Evolutionary conservation across 768 basidiomycete species (phyloP).

Genomic region (Holtermanniella nyarrowii): DNA sequence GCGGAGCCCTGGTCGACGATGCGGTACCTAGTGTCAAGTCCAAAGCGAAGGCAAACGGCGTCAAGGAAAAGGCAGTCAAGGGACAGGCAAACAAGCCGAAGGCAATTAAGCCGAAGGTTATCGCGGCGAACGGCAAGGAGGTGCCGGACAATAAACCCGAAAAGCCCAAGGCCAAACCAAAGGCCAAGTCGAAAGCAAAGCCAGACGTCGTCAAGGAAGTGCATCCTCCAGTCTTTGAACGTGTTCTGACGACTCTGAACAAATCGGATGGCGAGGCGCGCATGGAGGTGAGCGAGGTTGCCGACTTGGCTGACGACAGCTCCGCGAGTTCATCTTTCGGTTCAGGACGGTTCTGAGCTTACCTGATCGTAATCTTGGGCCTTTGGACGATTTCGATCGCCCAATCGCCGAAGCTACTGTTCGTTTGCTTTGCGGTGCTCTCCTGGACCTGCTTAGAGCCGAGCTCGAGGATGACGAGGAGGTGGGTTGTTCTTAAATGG

Average conservation of each 20-base stretch:
- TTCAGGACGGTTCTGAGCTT: slow-evolving; percentile 14
- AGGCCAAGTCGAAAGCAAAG: slow-evolving; percentile 1
- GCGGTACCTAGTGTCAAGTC: not conserved
- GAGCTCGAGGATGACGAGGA: slow-evolving; percentile 10
- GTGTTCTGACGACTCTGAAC: slow-evolving; percentile 17
- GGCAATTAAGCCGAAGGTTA: not conserved
- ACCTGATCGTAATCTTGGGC: slow-evolving; percentile 16
- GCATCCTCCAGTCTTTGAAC: slow-evolving; percentile 22
- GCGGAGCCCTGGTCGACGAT: not conserved
- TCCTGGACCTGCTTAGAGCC: slow-evolving; percentile 23
- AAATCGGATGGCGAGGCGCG: slow-evolving; percentile 20
- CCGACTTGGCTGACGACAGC: slow-evolving; percentile 7
- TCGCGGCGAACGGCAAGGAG: not conserved
- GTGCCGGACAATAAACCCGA: not conserved
- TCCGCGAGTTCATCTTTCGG: slow-evolving; percentile 25
- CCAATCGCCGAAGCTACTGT: slow-evolving; percentile 27
- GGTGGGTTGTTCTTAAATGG: slow-evolving; percentile 13
- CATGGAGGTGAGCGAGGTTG: slow-evolving; percentile 12
- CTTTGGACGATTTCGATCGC: slow-evolving; percentile 30
- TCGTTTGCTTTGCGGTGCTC: slow-evolving; percentile 21
- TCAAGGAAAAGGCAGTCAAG: not conserved
- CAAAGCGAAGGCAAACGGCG: not conserved
- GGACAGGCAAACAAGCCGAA: not conserved
- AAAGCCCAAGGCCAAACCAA: no score
- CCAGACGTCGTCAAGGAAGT: slow-evolving; percentile 4